These are phyloP conservation scores for Eucalyptus urophylla DNA, from an alignment of 345 rosid species.

Conservation along the genomic window DNA sequence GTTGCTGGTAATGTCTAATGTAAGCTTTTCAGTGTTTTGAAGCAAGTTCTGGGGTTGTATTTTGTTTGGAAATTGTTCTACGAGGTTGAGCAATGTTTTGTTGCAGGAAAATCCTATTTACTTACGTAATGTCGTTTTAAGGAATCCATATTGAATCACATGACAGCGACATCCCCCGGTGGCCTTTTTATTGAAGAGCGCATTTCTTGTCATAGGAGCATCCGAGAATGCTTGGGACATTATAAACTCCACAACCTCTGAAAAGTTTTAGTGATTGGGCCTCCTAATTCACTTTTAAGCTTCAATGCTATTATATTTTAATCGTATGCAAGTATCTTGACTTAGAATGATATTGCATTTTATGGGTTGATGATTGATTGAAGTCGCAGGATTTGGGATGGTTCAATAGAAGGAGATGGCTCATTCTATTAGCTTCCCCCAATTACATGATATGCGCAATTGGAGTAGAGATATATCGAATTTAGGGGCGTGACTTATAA, in stretches of 20 bases:
- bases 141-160: background rate
- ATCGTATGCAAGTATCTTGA: no score
- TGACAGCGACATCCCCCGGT: background rate
- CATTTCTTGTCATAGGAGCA: background rate
- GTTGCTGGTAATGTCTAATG: background rate
- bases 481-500: background rate
- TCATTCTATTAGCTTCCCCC: no score
- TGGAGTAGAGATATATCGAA: background rate
- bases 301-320: no score
- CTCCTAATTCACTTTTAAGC: no score
- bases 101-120: background rate
- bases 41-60: background rate
- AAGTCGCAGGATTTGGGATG: no score
- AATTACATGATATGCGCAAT: background rate
- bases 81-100: background rate
- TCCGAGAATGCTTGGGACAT: background rate
- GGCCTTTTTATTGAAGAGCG: background rate
- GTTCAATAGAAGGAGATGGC: no score
- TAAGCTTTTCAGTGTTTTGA: background rate
- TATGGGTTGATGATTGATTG: no score
- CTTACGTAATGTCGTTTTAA: background rate
- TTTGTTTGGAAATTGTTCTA: background rate
- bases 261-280: no score
- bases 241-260: no score
- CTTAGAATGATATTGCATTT: no score